Evolutionary conservation across 495 filamentous ascomycete genomes (phyloP).

Genomic region (Haplographium delicatum): DNA sequence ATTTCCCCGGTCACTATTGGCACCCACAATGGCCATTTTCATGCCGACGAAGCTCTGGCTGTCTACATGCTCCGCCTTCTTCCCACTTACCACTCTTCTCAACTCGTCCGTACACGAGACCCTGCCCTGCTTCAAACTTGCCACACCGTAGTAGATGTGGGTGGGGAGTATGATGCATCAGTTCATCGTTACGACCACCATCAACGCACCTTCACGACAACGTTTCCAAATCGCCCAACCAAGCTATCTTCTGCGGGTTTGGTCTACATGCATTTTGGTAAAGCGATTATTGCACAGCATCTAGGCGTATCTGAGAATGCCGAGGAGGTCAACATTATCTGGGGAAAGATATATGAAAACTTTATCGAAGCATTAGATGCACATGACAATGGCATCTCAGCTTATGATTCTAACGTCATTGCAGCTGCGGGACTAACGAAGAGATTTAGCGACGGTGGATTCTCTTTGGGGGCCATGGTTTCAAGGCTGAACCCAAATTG

Average conservation of each 20-base stretch:
- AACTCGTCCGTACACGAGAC: constrained; percentile 85
- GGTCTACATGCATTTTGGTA: constrained; percentile 93
- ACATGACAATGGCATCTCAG: constrained; percentile 90
- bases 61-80: constrained; percentile 91
- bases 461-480: constrained; percentile 78
- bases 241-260: constrained; percentile 91
- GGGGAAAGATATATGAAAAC: constrained; percentile 82
- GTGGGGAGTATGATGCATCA: constrained; percentile 77
- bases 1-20: constrained; percentile 62
- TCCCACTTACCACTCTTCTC: constrained; percentile 67
- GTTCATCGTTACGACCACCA: constrained; percentile 90
- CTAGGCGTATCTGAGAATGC: constrained; percentile 56
- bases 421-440: constrained; percentile 63
- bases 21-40: constrained; percentile 89
- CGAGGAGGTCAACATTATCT: constrained; percentile 66
- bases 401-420: constrained; percentile 64
- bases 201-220: constrained; percentile 82
- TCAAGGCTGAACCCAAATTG: constrained; percentile 73
- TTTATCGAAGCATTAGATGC: constrained; percentile 96
- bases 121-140: constrained; percentile 70
- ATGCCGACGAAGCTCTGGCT: constrained; percentile 97
- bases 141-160: constrained; percentile 94
- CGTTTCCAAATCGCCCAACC: constrained; percentile 67
- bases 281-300: constrained; percentile 66
- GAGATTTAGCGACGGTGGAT: constrained; percentile 73